Percentiles rank a stretch among this genome's conserved stretches.
These are phyloP conservation scores for Bidens hawaiensis DNA, from an alignment of 140 eudicot genomes.

Conservation along the genomic window DNA sequence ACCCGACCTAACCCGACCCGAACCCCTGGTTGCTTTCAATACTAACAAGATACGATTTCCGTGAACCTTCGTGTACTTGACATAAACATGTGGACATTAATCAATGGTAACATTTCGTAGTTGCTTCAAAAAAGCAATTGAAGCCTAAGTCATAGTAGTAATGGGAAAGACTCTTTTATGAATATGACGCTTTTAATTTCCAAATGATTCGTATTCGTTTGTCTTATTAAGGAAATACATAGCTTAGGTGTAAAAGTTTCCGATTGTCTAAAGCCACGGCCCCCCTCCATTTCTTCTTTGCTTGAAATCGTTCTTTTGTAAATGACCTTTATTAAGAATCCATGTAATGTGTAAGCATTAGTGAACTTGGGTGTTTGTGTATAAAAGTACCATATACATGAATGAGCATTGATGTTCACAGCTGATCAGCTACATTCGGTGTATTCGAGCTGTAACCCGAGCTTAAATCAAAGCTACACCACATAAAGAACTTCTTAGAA, in stretches of 20 bases:
- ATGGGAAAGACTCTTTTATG: conserved; percentile 4
- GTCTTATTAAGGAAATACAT: background rate
- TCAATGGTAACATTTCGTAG: conserved; percentile 1
- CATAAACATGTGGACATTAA: background rate
- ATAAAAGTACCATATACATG: too few relatives aligned
- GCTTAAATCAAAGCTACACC: too few relatives aligned
- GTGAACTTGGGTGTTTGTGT: background rate
- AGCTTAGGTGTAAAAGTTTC: background rate
- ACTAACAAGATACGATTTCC: background rate
- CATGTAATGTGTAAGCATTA: background rate
- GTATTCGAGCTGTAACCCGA: too few relatives aligned
- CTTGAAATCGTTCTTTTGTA: too few relatives aligned
- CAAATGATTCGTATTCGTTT: conserved; percentile 11
- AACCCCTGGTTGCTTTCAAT: background rate
- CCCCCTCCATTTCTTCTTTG: background rate
- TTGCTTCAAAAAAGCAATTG: conserved; percentile 2
- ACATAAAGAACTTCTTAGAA: too few relatives aligned
- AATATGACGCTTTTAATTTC: conserved; percentile 27
- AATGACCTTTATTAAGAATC: background rate
- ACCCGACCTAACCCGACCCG: too few relatives aligned
- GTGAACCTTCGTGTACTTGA: background rate
- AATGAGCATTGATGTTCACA: too few relatives aligned
- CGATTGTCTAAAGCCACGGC: background rate
- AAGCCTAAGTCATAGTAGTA: conserved; percentile 8
- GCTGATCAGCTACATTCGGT: too few relatives aligned